Percentiles rank a stretch among this genome's conserved stretches.
Evolutionary conservation across 2,329 filamentous ascomycete species (phyloP).

Genomic region (Didymellaceae sp.): DNA sequence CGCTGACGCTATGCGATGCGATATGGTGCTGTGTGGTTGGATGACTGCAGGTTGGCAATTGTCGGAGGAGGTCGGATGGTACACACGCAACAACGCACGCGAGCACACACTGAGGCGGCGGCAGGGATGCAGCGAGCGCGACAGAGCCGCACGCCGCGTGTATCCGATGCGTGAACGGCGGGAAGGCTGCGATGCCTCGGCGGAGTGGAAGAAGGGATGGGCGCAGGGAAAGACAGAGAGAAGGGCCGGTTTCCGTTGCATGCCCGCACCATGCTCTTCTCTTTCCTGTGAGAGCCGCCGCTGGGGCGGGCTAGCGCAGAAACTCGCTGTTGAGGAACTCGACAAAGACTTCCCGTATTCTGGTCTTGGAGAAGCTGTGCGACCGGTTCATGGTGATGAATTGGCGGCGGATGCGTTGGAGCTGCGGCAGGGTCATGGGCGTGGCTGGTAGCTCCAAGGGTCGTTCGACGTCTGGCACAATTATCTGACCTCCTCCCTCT

Average conservation of each 20-base stretch:
- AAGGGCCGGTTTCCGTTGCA: slow-evolving; percentile 2
- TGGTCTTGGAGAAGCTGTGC: slow-evolving; percentile 56
- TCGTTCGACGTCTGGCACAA: slow-evolving; percentile 60
- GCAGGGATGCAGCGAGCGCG: slow-evolving; percentile 10
- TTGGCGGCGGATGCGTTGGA: slow-evolving; percentile 78
- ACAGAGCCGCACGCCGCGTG: slow-evolving; percentile 14
- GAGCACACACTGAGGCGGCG: not conserved
- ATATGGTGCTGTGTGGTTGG: slow-evolving; percentile 1
- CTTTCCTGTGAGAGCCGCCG: not conserved
- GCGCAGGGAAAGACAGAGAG: not conserved
- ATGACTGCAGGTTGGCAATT: not conserved
- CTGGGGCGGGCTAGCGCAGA: slow-evolving; percentile 31
- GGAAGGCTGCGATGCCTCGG: slow-evolving; percentile 18
- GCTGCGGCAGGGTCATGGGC: slow-evolving; percentile 72
- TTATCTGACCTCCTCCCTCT: slow-evolving; percentile 67
- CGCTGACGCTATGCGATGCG: too few relatives aligned
- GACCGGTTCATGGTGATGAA: slow-evolving; percentile 78
- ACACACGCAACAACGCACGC: not conserved
- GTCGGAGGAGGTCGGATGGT: slow-evolving; percentile 18
- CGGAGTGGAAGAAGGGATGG: slow-evolving; percentile 23
- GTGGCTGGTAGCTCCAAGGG: slow-evolving; percentile 70
- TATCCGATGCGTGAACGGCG: slow-evolving; percentile 12
- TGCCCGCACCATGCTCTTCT: too few relatives aligned
- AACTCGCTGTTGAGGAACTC: slow-evolving; percentile 50
- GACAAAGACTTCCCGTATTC: slow-evolving; percentile 48